A percentile compares a stretch with the other conserved stretches of the same genome.
These are phyloP conservation scores for Carex littledalei DNA, from an alignment of 176 grass and related monocot genomes.

Conservation along the genomic window DNA sequence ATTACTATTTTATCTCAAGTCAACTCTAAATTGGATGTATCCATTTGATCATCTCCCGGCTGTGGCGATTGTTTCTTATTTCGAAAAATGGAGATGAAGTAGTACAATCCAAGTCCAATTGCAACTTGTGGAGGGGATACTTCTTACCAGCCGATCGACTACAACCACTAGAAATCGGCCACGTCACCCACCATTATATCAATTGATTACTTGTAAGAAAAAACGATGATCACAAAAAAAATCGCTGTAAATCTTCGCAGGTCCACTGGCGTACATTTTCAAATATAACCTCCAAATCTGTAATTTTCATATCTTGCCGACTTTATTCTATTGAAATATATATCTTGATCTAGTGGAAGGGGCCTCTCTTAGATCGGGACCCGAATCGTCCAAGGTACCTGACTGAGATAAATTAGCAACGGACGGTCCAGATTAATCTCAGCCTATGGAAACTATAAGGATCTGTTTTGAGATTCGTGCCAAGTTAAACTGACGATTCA, in stretches of 20 bases:
- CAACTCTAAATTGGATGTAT: not conserved
- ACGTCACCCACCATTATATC: not conserved
- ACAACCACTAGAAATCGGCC: not conserved
- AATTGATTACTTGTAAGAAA: not conserved
- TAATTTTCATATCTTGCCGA: not conserved
- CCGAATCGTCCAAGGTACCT: too few relatives aligned
- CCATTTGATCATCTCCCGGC: not conserved
- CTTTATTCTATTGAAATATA: not conserved
- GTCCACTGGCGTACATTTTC: not conserved
- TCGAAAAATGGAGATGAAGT: not conserved
- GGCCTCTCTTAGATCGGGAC: too few relatives aligned
- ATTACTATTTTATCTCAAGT: not conserved
- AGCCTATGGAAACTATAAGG: too few relatives aligned
- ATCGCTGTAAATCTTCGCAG: not conserved
- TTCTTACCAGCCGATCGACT: not conserved
- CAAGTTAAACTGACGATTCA: too few relatives aligned
- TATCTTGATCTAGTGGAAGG: not conserved
- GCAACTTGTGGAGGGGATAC: not conserved
- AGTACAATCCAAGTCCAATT: not conserved
- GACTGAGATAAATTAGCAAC: too few relatives aligned
- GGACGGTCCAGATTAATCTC: too few relatives aligned
- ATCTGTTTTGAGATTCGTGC: too few relatives aligned
- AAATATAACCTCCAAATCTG: not conserved
- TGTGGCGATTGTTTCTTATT: not conserved
- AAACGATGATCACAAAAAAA: constrained; percentile 6